Percentiles rank a stretch among this genome's conserved stretches.
These are phyloP conservation scores for Aspergillus bombycis DNA, from an alignment of 2,329 filamentous ascomycete species.

Conservation along the genomic window DNA sequence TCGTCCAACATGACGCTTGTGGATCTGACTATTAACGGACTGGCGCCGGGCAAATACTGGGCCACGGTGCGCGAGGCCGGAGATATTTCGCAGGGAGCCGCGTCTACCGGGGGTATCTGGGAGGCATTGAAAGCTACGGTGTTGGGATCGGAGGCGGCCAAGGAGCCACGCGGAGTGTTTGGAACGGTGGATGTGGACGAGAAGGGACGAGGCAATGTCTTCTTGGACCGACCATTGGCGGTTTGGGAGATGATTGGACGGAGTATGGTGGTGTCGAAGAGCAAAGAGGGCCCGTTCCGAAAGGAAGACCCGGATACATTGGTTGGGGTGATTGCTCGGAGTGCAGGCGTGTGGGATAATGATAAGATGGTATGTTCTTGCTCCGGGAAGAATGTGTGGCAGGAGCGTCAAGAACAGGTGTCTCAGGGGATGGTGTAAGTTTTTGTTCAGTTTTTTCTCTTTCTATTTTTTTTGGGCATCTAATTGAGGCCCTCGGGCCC, in stretches of 20 bases:
- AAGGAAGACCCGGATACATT: constrained; percentile 82
- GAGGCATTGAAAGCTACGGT: constrained; percentile 53
- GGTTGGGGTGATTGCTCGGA: constrained; percentile 90
- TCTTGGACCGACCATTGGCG: constrained; percentile 79
- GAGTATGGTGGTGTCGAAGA: constrained; percentile 82
- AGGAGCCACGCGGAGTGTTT: constrained; percentile 64
- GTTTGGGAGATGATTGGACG: constrained; percentile 97
- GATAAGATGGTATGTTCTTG: constrained; percentile 98
- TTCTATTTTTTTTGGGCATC: neutral
- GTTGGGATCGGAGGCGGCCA: constrained; percentile 35
- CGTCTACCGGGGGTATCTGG: constrained; percentile 84
- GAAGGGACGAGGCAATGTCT: constrained; percentile 75
- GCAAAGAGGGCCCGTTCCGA: constrained; percentile 61
- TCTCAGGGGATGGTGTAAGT: constrained; percentile 81
- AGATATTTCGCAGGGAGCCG: constrained; percentile 81
- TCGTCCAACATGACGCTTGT: constrained; percentile 76
- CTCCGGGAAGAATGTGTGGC: constrained; percentile 97
- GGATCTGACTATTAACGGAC: constrained; percentile 82
- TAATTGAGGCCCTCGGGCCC: neutral
- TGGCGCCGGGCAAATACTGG: constrained; percentile 78
- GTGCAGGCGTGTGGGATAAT: constrained; percentile 98
- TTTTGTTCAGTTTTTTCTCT: neutral
- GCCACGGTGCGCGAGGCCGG: constrained; percentile 85
- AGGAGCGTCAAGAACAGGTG: constrained; percentile 89
- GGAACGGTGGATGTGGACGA: constrained; percentile 75